These are phyloP conservation scores for Fonsecaea nubica DNA, from an alignment of 2,329 filamentous ascomycete genomes.

Conservation along the genomic window DNA sequence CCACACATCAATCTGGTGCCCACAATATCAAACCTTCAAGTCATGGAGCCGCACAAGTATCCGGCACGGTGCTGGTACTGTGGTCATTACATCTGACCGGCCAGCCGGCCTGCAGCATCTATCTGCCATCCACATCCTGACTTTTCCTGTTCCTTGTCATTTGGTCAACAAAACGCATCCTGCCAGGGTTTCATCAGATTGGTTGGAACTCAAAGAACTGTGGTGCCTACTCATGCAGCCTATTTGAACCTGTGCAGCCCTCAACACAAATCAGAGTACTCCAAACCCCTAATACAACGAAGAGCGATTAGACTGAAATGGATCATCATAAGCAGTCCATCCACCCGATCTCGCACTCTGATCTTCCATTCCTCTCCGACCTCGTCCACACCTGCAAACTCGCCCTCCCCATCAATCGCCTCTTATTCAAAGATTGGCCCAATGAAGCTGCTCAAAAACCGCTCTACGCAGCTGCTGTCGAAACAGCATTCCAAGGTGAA, in stretches of 20 bases:
- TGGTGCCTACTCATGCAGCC: background rate
- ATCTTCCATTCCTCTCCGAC: constrained; percentile 10
- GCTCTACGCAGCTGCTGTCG: constrained; percentile 1
- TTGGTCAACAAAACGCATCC: background rate
- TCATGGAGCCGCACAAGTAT: too few relatives aligned
- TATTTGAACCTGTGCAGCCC: background rate
- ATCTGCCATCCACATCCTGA: background rate
- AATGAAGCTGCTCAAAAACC: constrained; percentile 13
- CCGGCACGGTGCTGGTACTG: background rate
- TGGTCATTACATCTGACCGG: background rate
- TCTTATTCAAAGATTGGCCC: constrained; percentile 10
- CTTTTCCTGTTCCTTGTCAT: background rate
- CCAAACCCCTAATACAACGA: background rate
- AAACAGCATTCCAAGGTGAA: constrained; percentile 2
- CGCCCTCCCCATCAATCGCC: constrained; percentile 7
- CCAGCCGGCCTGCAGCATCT: too few relatives aligned
- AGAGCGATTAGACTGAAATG: background rate
- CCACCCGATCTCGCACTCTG: background rate
- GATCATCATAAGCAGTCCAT: background rate
- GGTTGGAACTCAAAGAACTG: background rate
- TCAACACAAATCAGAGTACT: background rate
- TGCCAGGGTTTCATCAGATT: background rate
- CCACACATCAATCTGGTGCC: too few relatives aligned
- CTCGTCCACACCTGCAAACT: constrained; percentile 8
- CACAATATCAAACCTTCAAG: too few relatives aligned